Percentiles rank a stretch among this genome's conserved stretches.
Evolutionary conservation across 164 flowering plant species (phyloP).

Genomic region (Chimonanthus salicifolius): DNA sequence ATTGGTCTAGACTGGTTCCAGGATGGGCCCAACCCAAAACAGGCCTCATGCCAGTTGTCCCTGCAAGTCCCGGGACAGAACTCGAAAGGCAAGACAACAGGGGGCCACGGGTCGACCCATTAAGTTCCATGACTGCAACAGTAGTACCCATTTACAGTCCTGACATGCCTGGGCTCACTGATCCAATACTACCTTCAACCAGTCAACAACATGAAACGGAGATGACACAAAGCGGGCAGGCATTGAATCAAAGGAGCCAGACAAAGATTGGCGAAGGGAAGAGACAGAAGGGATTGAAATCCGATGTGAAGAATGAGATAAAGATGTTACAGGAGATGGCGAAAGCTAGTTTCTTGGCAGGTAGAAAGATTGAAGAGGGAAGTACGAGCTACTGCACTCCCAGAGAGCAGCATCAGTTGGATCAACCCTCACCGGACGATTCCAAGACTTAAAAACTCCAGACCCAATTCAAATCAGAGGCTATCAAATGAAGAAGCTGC

Average conservation of each 20-base stretch:
- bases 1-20: slow-evolving; percentile 37
- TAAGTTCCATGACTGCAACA: slow-evolving; percentile 43
- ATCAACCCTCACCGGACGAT: slow-evolving; percentile 8
- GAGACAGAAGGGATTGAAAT: slow-evolving; percentile 21
- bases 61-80: slow-evolving; percentile 28
- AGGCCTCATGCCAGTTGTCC: slow-evolving; percentile 32
- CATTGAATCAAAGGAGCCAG: neutral
- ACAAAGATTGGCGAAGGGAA: slow-evolving; percentile 23
- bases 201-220: slow-evolving; percentile 1
- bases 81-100: slow-evolving; percentile 17
- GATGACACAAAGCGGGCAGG: slow-evolving; percentile 2
- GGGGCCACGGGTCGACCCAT: slow-evolving; percentile 7
- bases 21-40: slow-evolving; percentile 30
- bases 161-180: slow-evolving; percentile 26
- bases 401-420: slow-evolving; percentile 8
- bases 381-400: slow-evolving; percentile 28
- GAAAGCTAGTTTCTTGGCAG: slow-evolving; percentile 45
- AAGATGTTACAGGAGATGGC: slow-evolving; percentile 48
- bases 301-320: slow-evolving; percentile 33
- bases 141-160: slow-evolving; percentile 49
- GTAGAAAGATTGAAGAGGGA: slow-evolving; percentile 25
- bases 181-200: slow-evolving; percentile 1
- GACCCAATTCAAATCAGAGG: neutral
- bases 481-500: neutral
- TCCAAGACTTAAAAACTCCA: slow-evolving; percentile 11